Percentiles rank a stretch among this genome's conserved stretches.
Conservation (phyloP, 2,329 filamentous ascomycete genomes). For the Mycosphaerelloides madeirae region DNA sequence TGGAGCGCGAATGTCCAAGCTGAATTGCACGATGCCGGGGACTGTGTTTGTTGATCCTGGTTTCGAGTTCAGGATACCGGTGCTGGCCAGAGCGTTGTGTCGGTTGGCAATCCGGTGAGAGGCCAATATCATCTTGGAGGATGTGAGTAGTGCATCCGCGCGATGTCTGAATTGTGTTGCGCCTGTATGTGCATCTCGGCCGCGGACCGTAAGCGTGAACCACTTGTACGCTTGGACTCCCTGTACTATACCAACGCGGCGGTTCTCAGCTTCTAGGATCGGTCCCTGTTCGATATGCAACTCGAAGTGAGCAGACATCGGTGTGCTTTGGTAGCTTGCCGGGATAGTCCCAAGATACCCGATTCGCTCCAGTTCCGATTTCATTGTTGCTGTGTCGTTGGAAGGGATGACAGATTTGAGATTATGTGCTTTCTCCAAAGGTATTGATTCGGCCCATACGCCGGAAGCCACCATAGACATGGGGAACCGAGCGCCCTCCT, state of each 20-base stretch:
- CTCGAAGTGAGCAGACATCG: slow-evolving; percentile 74
- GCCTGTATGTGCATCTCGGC: slow-evolving; percentile 68
- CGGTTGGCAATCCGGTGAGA: slow-evolving; percentile 59
- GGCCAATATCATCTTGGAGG: slow-evolving; percentile 62
- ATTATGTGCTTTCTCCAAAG: slow-evolving; percentile 57
- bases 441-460: slow-evolving; percentile 68
- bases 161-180: slow-evolving; percentile 65
- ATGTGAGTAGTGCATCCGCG: slow-evolving; percentile 64
- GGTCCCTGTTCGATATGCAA: slow-evolving; percentile 83
- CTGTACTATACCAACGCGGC: slow-evolving; percentile 65
- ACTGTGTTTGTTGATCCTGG: slow-evolving; percentile 72
- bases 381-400: slow-evolving; percentile 58
- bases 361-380: slow-evolving; percentile 65
- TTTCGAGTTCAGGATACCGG: slow-evolving; percentile 62
- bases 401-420: slow-evolving; percentile 56
- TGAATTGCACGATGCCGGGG: slow-evolving; percentile 62
- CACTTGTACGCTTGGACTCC: slow-evolving; percentile 73
- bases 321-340: slow-evolving; percentile 55
- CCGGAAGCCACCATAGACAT: slow-evolving; percentile 69
- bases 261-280: slow-evolving; percentile 59
- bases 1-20: slow-evolving; percentile 61
- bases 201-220: slow-evolving; percentile 63
- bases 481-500: slow-evolving; percentile 77
- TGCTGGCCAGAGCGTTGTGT: slow-evolving; percentile 60
- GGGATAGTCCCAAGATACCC: slow-evolving; percentile 60